Evolutionary conservation across 2,329 filamentous ascomycete genomes (phyloP).

Genomic region (Fusarium burgessii): DNA sequence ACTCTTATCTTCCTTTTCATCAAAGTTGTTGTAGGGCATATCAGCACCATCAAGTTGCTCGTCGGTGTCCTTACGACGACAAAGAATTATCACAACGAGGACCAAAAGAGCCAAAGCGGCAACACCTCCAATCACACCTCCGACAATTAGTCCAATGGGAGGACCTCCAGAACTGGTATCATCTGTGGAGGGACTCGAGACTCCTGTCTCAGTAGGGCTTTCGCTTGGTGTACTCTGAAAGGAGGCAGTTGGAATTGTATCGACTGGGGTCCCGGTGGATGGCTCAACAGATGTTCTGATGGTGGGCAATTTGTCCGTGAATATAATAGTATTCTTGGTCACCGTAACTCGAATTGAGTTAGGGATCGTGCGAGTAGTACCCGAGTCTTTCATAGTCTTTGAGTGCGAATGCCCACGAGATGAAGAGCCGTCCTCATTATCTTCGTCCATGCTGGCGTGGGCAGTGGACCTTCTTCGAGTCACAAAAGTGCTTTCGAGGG

Average conservation of each 20-base stretch:
- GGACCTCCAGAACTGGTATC: constrained; percentile 25
- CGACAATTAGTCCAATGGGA: constrained; percentile 51
- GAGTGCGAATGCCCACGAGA: constrained; percentile 10
- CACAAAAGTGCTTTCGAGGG: background rate
- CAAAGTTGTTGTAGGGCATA: constrained; percentile 33
- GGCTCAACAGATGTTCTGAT: constrained; percentile 15
- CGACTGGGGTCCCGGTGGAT: constrained; percentile 11
- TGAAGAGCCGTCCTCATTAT: constrained; percentile 3
- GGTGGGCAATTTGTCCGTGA: constrained; percentile 44
- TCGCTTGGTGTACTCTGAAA: constrained; percentile 15
- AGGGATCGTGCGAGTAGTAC: constrained; percentile 52
- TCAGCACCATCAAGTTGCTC: constrained; percentile 14
- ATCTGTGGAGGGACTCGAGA: background rate
- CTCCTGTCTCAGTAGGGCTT: constrained; percentile 26
- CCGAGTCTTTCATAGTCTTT: constrained; percentile 52
- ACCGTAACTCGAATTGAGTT: constrained; percentile 52
- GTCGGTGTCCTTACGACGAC: constrained; percentile 29
- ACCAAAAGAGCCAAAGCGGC: constrained; percentile 45
- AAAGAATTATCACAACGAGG: constrained; percentile 39
- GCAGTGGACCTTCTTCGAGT: constrained; percentile 1
- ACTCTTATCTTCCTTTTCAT: constrained; percentile 45
- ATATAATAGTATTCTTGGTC: constrained; percentile 51
- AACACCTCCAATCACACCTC: constrained; percentile 49
- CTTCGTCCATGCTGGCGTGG: constrained; percentile 4
- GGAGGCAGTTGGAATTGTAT: constrained; percentile 15